phyloP scores from a whole-genome alignment of 1,284 basidiomycete genomes.

The Grifola frondosa region DNA sequence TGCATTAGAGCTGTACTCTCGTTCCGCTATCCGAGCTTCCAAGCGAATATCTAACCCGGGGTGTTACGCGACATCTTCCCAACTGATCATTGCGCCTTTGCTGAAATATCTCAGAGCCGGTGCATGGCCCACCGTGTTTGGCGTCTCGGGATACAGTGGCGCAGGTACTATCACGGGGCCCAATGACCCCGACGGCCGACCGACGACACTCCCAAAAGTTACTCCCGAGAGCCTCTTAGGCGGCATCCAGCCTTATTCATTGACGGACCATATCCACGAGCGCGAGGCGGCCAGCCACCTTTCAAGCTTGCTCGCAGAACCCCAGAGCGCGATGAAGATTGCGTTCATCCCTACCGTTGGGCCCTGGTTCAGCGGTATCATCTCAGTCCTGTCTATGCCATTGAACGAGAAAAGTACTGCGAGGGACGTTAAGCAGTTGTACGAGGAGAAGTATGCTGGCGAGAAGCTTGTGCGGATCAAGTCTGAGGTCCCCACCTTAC shows the following conservation, averaged over 20 bases:
- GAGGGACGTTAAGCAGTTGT: slow-evolving; percentile 72
- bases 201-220: slow-evolving; percentile 83
- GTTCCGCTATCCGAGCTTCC: slow-evolving; percentile 64
- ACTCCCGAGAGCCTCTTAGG: slow-evolving; percentile 74
- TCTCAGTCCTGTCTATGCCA: slow-evolving; percentile 84
- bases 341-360: slow-evolving; percentile 89
- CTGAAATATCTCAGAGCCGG: slow-evolving; percentile 67
- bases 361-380: slow-evolving; percentile 96
- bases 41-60: slow-evolving; percentile 96
- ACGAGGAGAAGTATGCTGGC: slow-evolving; percentile 73
- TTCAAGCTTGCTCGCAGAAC: slow-evolving; percentile 50
- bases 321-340: slow-evolving; percentile 51
- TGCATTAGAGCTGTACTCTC: slow-evolving; percentile 83
- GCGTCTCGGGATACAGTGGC: slow-evolving; percentile 92
- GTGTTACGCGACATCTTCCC: slow-evolving; percentile 93
- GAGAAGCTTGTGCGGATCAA: slow-evolving; percentile 75
- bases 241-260: slow-evolving; percentile 80
- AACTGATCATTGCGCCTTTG: slow-evolving; percentile 90
- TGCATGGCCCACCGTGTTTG: slow-evolving; percentile 87
- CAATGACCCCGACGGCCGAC: slow-evolving; percentile 64
- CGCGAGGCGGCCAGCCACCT: slow-evolving; percentile 90
- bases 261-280: slow-evolving; percentile 99
- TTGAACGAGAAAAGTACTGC: slow-evolving; percentile 68
- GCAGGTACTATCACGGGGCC: slow-evolving; percentile 84
- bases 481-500: slow-evolving; percentile 75